A percentile compares a stretch with the other conserved stretches of the same genome.
These are phyloP conservation scores for Podospora anserina DNA, from an alignment of 495 filamentous ascomycete species.

Conservation along the genomic window DNA sequence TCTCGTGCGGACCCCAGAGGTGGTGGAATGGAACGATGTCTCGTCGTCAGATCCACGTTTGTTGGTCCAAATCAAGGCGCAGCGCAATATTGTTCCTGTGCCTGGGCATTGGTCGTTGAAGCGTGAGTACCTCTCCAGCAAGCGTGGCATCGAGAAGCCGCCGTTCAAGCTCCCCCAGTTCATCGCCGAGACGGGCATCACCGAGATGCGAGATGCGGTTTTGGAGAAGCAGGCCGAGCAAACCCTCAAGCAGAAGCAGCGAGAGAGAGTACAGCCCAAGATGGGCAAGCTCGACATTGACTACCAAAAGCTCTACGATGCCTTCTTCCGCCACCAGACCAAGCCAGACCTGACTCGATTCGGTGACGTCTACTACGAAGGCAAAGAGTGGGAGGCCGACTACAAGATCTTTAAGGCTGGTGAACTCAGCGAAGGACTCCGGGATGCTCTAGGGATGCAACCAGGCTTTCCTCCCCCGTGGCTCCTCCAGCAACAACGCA, in stretches of 20 bases:
- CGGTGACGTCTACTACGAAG: constrained; percentile 97
- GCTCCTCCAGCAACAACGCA: constrained; percentile 94
- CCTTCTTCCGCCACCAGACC: constrained; percentile 95
- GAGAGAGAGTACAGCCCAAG: constrained; percentile 91
- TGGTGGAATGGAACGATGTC: constrained; percentile 96
- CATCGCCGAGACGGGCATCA: constrained; percentile 94
- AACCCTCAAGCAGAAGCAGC: constrained; percentile 87
- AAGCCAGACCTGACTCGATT: constrained; percentile 92
- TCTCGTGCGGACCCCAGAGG: constrained; percentile 83
- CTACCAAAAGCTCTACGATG: constrained; percentile 95
- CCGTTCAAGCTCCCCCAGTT: constrained; percentile 92
- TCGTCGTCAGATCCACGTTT: constrained; percentile 88
- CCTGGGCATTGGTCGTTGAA: constrained; percentile 93
- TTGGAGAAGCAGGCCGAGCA: constrained; percentile 92
- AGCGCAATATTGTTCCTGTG: constrained; percentile 93
- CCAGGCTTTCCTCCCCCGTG: constrained; percentile 93
- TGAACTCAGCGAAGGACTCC: constrained; percentile 83
- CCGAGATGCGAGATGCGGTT: constrained; percentile 95
- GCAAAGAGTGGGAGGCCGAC: constrained; percentile 97
- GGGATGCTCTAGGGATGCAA: constrained; percentile 90
- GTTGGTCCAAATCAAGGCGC: constrained; percentile 88
- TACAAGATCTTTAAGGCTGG: constrained; percentile 83
- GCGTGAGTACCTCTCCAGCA: constrained; percentile 93
- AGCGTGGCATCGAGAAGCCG: constrained; percentile 91
- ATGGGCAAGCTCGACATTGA: constrained; percentile 98